These are phyloP conservation scores for Cornus suecica DNA, from an alignment of 148 eudicot species.

Conservation along the genomic window DNA sequence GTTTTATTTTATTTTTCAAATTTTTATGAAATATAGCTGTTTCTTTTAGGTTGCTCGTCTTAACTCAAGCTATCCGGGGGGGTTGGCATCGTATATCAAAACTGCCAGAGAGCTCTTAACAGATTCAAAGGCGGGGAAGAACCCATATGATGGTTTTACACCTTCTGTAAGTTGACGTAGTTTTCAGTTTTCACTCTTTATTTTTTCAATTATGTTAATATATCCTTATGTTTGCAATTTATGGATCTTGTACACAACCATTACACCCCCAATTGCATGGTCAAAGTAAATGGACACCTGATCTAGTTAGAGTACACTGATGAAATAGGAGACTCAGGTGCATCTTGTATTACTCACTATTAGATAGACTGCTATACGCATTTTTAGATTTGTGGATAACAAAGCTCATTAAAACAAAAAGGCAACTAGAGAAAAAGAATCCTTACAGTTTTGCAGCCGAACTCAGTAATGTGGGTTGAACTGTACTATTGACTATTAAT, in stretches of 20 bases:
- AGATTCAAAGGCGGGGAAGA: conserved; percentile 89
- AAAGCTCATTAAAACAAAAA: no score
- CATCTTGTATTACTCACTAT: not conserved
- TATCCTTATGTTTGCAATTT: not conserved
- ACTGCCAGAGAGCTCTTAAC: conserved; percentile 82
- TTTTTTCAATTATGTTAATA: not conserved
- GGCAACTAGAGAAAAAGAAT: no score
- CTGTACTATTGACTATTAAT: not conserved
- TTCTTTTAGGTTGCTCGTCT: conserved; percentile 65
- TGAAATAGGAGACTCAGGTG: not conserved
- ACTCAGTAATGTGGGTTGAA: not conserved
- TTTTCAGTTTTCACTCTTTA: not conserved
- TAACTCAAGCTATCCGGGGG: conserved; percentile 86
- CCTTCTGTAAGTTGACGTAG: conserved; percentile 71
- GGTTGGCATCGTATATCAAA: conserved; percentile 66
- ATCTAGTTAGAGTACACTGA: not conserved
- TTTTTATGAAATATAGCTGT: conserved; percentile 4
- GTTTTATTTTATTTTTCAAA: not conserved
- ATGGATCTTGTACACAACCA: not conserved
- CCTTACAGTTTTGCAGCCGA: no score
- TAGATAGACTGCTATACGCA: not conserved
- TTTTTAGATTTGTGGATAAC: not conserved
- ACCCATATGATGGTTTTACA: conserved; percentile 89
- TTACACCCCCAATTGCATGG: not conserved
- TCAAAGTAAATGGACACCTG: not conserved